phyloP scores from a whole-genome alignment of 106 monocot genomes.

The Dioscorea alata region DNA sequence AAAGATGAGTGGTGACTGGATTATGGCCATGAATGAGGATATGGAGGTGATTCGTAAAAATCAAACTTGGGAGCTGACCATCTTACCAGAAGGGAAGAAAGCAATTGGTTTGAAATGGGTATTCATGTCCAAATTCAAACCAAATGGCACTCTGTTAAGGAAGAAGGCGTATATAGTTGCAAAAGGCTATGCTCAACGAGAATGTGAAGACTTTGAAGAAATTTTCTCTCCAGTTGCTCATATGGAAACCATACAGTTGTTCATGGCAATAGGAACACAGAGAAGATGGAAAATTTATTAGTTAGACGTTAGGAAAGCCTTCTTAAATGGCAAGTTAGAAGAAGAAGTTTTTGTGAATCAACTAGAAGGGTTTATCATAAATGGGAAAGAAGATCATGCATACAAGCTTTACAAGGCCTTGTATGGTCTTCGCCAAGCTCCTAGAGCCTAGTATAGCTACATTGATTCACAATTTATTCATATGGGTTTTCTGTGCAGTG shows the following conservation, averaged over 20 bases:
- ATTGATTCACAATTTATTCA: too few relatives aligned
- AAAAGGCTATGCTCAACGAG: neutral
- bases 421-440: conserved; percentile 5
- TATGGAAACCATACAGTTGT: neutral
- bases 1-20: neutral
- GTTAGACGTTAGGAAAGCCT: conserved; percentile 8
- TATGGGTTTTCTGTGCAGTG: too few relatives aligned
- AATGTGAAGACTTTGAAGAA: neutral
- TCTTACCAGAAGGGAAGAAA: neutral
- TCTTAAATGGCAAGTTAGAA: neutral
- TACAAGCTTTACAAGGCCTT: neutral
- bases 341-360: neutral
- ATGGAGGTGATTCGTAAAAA: neutral
- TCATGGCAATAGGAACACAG: neutral
- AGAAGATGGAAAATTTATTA: conserved; percentile 3
- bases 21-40: neutral
- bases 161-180: neutral
- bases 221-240: neutral
- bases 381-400: neutral
- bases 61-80: neutral
- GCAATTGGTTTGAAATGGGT: neutral
- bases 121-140: neutral
- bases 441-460: too few relatives aligned
- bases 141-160: neutral
- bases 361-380: neutral